Evolutionary conservation across 352 stramenopile species (phyloP).

Genomic region (Phytophthora idaei): DNA sequence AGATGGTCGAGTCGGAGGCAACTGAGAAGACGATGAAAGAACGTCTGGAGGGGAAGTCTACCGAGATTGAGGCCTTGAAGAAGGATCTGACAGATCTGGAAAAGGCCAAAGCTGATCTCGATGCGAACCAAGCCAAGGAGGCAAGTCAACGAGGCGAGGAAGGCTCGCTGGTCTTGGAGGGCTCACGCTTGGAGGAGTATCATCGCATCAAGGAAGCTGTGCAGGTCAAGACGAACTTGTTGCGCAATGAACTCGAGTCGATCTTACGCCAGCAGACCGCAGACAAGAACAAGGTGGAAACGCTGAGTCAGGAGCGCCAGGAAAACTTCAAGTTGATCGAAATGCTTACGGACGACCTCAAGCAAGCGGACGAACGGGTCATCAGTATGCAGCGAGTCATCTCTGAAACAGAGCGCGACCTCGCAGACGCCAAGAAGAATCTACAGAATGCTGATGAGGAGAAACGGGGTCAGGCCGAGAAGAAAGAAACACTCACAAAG

Average conservation of each 20-base stretch:
- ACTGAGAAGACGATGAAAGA: slow-evolving; percentile 67
- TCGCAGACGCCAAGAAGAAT: slow-evolving; percentile 54
- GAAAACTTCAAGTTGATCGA: slow-evolving; percentile 78
- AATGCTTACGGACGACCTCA: slow-evolving; percentile 64
- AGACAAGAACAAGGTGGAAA: slow-evolving; percentile 78
- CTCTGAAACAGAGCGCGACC: slow-evolving; percentile 57
- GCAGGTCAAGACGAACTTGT: slow-evolving; percentile 69
- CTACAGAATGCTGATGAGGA: slow-evolving; percentile 66
- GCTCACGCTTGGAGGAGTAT: slow-evolving; percentile 76
- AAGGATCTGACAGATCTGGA: slow-evolving; percentile 72
- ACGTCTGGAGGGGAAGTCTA: slow-evolving; percentile 82
- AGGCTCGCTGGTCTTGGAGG: slow-evolving; percentile 63
- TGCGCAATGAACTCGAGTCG: slow-evolving; percentile 74
- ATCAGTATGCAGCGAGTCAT: slow-evolving; percentile 79
- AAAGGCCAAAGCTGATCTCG: slow-evolving; percentile 59
- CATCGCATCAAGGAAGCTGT: slow-evolving; percentile 82
- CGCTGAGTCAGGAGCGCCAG: slow-evolving; percentile 66
- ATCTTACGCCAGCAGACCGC: slow-evolving; percentile 70
- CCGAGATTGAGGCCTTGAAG: slow-evolving; percentile 84
- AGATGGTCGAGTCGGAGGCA: slow-evolving; percentile 56
- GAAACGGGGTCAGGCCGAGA: slow-evolving; percentile 59
- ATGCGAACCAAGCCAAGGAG: slow-evolving; percentile 44
- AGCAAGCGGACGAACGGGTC: slow-evolving; percentile 67
- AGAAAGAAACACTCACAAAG: slow-evolving; percentile 71
- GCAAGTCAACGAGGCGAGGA: slow-evolving; percentile 47